Percentiles rank a stretch among this genome's conserved stretches.
These are phyloP conservation scores for Annona cherimola DNA, from an alignment of 164 flowering plant species.

Conservation along the genomic window DNA sequence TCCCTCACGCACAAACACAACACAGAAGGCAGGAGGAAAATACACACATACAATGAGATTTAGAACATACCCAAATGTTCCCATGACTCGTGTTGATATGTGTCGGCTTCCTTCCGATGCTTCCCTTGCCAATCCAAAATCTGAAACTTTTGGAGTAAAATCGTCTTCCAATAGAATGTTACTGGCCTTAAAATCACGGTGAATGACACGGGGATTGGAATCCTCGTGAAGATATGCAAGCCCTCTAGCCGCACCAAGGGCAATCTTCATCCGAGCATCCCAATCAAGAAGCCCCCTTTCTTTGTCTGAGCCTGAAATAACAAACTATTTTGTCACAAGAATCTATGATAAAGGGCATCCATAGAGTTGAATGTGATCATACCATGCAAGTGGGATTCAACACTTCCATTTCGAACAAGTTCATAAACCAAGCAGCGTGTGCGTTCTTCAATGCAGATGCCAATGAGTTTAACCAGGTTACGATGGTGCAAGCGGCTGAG, in stretches of 20 bases:
- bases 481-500: slow-evolving; percentile 94
- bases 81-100: slow-evolving; percentile 75
- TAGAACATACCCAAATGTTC: slow-evolving; percentile 62
- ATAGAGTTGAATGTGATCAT: slow-evolving; percentile 6
- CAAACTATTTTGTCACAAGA: slow-evolving; percentile 11
- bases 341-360: not conserved
- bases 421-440: slow-evolving; percentile 90
- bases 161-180: slow-evolving; percentile 80
- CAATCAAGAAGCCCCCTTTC: slow-evolving; percentile 66
- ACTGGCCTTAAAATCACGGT: slow-evolving; percentile 93
- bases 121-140: slow-evolving; percentile 93
- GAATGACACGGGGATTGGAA: slow-evolving; percentile 93
- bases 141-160: slow-evolving; percentile 91
- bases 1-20: too few species aligned
- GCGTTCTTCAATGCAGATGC: slow-evolving; percentile 81
- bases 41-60: too few species aligned
- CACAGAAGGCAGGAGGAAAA: too few species aligned
- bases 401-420: slow-evolving; percentile 89
- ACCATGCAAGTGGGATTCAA: slow-evolving; percentile 98
- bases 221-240: slow-evolving; percentile 97
- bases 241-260: slow-evolving; percentile 95
- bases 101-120: slow-evolving; percentile 72
- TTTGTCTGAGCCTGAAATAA: slow-evolving; percentile 59
- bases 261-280: slow-evolving; percentile 91
- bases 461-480: slow-evolving; percentile 89